Evolutionary conservation across 1,284 basidiomycete genomes (phyloP), one percentile per base, ranked within the genome.

Genomic region (Pholiota adiposa): DNA sequence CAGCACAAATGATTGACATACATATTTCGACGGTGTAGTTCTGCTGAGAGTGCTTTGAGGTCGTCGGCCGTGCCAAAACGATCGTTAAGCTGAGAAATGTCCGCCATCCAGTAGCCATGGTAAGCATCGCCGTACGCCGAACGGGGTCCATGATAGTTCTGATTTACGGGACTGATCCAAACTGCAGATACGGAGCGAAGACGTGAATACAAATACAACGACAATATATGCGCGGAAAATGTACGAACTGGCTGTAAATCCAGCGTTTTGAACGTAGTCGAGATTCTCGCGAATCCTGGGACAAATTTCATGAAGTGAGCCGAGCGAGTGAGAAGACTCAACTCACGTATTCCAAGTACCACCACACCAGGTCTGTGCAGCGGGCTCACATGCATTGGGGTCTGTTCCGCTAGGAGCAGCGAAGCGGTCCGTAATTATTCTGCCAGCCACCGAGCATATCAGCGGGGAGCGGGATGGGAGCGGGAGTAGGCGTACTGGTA

Each of bases 351-450:
- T 83, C 89, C 90, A 94, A 11, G 85, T 90, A 4, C 92, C 90
- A 21, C 90, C 90, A 65, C 91, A 92, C 82, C 85, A 92, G 1
- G 81, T 83, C 65, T 83, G 83, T 23, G 78, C 70, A 36, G 72
- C 76, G 6, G 83, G 77, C 64, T 87, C 75, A 69, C 90, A 92
- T 33, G 81, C 78, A 44, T 77, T 82, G 8, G 77, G 74, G 61
- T 85, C 80, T 0, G 83, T 77, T 40, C 82, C 83, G 0, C 80
- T 72, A 5, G 85, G 75, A 62, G 87, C 80, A 7, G 90, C 88
- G 68, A 86, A 94, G 31, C 91, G 88, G 73, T 93, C 91, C 1
- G 87, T 89, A 58, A 94, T 83, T 61, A 92, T 74, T 74, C 89
- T 78, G 48, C 25, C 44, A 12, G 41, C 4, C 18, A 5, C 51